Conservation (phyloP, 169 alveolate species). For the Besnoitia besnoiti region DNA sequence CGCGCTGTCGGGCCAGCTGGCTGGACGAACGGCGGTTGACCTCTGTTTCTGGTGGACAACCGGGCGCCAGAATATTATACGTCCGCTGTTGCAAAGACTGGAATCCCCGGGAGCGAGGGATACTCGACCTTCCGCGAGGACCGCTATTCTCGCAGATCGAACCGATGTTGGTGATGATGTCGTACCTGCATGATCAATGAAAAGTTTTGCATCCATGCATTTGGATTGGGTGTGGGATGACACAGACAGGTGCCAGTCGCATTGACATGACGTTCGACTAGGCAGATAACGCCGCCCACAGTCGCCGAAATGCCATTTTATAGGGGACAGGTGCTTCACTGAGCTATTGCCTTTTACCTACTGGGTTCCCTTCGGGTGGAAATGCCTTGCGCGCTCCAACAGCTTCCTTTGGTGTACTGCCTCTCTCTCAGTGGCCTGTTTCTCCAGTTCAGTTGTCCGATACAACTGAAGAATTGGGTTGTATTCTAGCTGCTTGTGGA, state of each 20-base stretch:
- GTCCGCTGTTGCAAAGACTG: background rate
- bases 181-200: background rate
- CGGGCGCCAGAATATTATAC: conserved; percentile 19
- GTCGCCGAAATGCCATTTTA: background rate
- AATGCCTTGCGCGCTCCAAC: conserved; percentile 2
- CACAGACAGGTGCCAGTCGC: too few relatives aligned
- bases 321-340: too few relatives aligned
- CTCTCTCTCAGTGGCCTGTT: background rate
- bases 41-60: background rate
- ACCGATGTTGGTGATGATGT: background rate
- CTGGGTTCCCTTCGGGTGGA: background rate
- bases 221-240: too few relatives aligned
- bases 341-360: background rate
- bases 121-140: too few relatives aligned
- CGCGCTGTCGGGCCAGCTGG: conserved; percentile 9
- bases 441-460: background rate
- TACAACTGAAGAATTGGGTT: conserved; percentile 25
- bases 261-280: too few relatives aligned
- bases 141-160: background rate
- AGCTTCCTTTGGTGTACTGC: background rate
- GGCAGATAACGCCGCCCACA: background rate
- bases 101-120: too few relatives aligned
- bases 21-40: background rate
- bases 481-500: background rate
- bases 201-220: background rate